phyloP scores from a whole-genome alignment of 1,284 basidiomycete genomes.

The Meira nashicola region DNA sequence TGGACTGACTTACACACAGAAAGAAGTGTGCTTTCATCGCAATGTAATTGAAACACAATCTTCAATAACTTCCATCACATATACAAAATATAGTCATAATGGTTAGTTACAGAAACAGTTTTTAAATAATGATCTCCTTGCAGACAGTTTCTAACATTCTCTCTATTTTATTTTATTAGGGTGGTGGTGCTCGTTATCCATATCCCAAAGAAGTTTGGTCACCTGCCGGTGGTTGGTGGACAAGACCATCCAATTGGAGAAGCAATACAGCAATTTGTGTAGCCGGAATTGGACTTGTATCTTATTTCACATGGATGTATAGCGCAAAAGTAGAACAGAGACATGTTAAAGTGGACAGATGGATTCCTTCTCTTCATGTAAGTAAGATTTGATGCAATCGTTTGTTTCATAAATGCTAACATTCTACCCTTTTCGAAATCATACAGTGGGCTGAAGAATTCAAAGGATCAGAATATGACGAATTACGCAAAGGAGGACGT shows the following conservation, averaged over 20 bases:
- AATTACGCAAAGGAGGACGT: too few relatives aligned
- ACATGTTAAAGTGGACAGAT: slow-evolving; percentile 1
- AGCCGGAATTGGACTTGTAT: slow-evolving; percentile 55
- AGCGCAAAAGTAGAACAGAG: slow-evolving; percentile 58
- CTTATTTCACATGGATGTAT: slow-evolving; percentile 57
- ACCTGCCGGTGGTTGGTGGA: slow-evolving; percentile 60
- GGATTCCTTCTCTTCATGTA: background rate
- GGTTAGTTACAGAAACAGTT: background rate
- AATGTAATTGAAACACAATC: too few relatives aligned
- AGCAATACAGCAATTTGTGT: slow-evolving; percentile 57
- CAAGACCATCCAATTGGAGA: slow-evolving; percentile 59
- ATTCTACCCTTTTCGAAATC: background rate
- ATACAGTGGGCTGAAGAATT: too few relatives aligned
- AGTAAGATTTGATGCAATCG: background rate
- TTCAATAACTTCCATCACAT: background rate
- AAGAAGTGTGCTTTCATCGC: too few relatives aligned
- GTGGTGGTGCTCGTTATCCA: slow-evolving; percentile 57
- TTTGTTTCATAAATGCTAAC: background rate
- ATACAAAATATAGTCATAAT: background rate
- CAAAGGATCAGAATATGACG: too few relatives aligned
- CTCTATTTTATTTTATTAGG: slow-evolving; percentile 15
- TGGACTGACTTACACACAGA: too few relatives aligned
- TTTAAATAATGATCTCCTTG: too few relatives aligned
- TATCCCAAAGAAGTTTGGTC: slow-evolving; percentile 62
- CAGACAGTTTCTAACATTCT: background rate